Evolutionary conservation across 2,329 filamentous ascomycete genomes (phyloP).

Genomic region (Akanthomyces muscarius): DNA sequence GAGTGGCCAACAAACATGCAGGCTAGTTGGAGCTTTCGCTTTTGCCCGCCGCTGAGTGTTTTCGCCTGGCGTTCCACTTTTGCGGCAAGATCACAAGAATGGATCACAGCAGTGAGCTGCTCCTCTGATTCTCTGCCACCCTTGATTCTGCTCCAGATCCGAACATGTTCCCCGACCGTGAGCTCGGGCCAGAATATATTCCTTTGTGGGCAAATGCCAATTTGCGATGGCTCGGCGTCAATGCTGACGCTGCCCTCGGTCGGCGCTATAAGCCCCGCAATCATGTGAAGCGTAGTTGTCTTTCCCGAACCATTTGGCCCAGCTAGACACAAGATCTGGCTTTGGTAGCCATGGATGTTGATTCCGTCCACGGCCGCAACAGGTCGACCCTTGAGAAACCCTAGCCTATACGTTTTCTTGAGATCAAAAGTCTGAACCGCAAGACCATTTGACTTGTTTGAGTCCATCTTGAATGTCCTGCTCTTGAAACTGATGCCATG

Average conservation of each 20-base stretch:
- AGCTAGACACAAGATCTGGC: constrained; percentile 63
- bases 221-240: constrained; percentile 43
- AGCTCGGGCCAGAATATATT: constrained; percentile 65
- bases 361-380: constrained; percentile 55
- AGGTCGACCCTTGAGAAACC: not conserved
- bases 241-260: constrained; percentile 58
- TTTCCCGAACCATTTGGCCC: constrained; percentile 70
- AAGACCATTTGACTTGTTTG: not conserved
- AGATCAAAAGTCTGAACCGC: not conserved
- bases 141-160: constrained; percentile 61
- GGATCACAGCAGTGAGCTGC: constrained; percentile 48
- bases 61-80: constrained; percentile 53
- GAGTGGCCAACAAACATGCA: constrained; percentile 69
- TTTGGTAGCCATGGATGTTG: constrained; percentile 52
- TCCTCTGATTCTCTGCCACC: constrained; percentile 37
- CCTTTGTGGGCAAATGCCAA: constrained; percentile 60
- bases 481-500: constrained; percentile 32
- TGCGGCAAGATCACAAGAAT: constrained; percentile 54
- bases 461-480: not conserved
- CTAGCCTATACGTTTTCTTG: not conserved
- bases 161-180: constrained; percentile 61
- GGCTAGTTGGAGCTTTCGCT: constrained; percentile 60
- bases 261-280: constrained; percentile 59
- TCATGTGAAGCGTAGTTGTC: constrained; percentile 63
- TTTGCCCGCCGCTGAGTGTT: constrained; percentile 38